These are phyloP conservation scores for Beta lomatogona DNA, from an alignment of 179 eudicot genomes.

Conservation along the genomic window DNA sequence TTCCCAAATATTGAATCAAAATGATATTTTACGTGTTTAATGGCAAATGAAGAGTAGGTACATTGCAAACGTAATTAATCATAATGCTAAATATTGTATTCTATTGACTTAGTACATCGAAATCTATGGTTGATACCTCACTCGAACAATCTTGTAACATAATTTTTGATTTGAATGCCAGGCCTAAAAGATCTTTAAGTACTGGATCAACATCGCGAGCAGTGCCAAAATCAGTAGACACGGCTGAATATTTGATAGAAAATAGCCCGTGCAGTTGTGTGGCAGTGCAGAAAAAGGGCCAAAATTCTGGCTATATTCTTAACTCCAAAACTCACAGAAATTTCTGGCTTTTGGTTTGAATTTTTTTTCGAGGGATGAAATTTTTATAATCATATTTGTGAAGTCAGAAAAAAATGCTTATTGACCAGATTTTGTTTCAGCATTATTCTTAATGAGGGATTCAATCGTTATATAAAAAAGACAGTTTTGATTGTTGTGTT, in stretches of 20 bases:
- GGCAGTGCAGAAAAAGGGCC: constrained; percentile 71
- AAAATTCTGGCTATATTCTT: constrained; percentile 71
- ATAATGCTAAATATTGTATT: too few species aligned
- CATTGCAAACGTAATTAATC: too few species aligned
- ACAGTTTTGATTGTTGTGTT: neutral
- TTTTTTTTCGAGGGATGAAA: neutral
- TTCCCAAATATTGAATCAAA: too few species aligned
- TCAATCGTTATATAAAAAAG: neutral
- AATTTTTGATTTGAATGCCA: neutral
- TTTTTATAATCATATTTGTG: neutral
- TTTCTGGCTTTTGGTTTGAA: constrained; percentile 64
- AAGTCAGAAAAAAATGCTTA: neutral
- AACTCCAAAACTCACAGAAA: constrained; percentile 64
- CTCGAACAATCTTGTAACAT: neutral
- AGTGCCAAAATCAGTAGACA: constrained; percentile 45
- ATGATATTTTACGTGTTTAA: too few species aligned
- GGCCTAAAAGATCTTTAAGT: constrained; percentile 22
- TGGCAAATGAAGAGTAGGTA: too few species aligned
- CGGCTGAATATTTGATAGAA: constrained; percentile 65
- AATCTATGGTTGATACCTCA: too few species aligned
- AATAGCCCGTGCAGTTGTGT: constrained; percentile 72
- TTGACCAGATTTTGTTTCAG: neutral
- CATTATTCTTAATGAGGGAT: neutral
- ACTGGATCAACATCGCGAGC: constrained; percentile 3
- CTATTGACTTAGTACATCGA: neutral